Evolutionary conservation across 768 basidiomycete genomes (phyloP).

Genomic region (Coprinopsis sp.): DNA sequence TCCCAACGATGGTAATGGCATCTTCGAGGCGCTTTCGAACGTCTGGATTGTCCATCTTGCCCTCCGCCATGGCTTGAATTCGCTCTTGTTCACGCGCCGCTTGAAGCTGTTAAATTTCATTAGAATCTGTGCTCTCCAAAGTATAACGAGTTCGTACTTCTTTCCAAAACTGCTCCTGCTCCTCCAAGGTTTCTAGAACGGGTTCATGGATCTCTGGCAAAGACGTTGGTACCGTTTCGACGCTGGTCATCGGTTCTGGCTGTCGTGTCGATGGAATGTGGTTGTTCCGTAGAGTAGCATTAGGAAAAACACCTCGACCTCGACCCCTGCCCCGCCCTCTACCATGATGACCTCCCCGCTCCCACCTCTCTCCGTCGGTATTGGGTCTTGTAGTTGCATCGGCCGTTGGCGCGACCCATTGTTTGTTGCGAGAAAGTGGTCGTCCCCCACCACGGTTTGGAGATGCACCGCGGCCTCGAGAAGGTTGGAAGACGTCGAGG

Average conservation of each 20-base stretch:
- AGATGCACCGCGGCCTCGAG: not conserved
- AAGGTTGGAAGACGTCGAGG: not conserved
- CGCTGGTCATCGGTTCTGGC: constrained; percentile 30
- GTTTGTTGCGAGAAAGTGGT: constrained; percentile 48
- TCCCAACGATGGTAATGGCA: constrained; percentile 90
- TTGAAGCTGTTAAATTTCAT: constrained; percentile 47
- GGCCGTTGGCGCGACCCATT: constrained; percentile 51
- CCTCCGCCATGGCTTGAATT: constrained; percentile 70
- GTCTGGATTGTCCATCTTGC: constrained; percentile 84
- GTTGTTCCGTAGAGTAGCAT: constrained; percentile 36
- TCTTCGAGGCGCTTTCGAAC: constrained; percentile 79
- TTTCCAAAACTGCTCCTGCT: constrained; percentile 65
- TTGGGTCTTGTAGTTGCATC: constrained; percentile 31
- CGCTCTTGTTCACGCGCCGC: constrained; percentile 70
- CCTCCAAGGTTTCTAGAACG: constrained; percentile 54
- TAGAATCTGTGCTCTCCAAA: constrained; percentile 10
- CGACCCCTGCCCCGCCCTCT: constrained; percentile 38
- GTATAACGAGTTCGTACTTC: constrained; percentile 47
- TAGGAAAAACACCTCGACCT: constrained; percentile 32
- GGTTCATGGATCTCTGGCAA: constrained; percentile 40
- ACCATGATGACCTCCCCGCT: constrained; percentile 55
- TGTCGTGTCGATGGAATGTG: constrained; percentile 13
- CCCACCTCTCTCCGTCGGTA: constrained; percentile 54
- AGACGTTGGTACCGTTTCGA: constrained; percentile 14
- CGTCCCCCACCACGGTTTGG: constrained; percentile 21